Conservation (phyloP, 345 rosid species). For the Salix dunnii region DNA sequence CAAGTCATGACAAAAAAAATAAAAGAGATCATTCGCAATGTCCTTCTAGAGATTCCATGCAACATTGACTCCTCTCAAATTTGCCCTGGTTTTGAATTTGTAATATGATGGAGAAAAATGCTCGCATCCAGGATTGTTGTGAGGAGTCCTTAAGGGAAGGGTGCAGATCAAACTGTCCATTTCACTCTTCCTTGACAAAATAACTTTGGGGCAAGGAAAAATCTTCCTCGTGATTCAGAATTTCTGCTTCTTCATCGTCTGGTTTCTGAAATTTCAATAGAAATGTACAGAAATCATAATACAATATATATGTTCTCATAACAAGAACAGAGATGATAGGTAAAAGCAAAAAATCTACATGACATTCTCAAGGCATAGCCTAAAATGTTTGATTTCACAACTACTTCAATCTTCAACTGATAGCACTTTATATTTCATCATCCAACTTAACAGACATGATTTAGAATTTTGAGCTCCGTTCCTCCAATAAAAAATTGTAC, state of each 20-base stretch:
- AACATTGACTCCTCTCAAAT: not conserved
- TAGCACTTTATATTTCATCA: not conserved
- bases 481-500: not conserved
- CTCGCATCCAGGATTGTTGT: not conserved
- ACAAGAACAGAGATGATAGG: not conserved
- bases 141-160: not conserved
- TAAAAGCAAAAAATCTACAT: not conserved
- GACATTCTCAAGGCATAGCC: not conserved
- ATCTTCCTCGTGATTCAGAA: conserved; percentile 83
- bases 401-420: not conserved
- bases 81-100: not conserved
- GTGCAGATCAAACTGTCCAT: conserved; percentile 1
- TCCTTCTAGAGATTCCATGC: not conserved
- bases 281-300: not conserved
- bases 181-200: conserved; percentile 73
- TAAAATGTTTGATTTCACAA: not conserved
- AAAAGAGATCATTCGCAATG: not conserved
- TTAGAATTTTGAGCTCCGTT: not conserved
- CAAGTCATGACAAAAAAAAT: not conserved
- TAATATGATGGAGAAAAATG: not conserved
- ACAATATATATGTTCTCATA: not conserved
- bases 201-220: conserved; percentile 79
- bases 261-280: conserved; percentile 54
- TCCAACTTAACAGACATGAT: not conserved
- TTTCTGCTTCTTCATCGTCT: conserved; percentile 80